Evolutionary conservation across 352 stramenopile genomes (phyloP).

Genomic region (Phytopythium montanum): DNA sequence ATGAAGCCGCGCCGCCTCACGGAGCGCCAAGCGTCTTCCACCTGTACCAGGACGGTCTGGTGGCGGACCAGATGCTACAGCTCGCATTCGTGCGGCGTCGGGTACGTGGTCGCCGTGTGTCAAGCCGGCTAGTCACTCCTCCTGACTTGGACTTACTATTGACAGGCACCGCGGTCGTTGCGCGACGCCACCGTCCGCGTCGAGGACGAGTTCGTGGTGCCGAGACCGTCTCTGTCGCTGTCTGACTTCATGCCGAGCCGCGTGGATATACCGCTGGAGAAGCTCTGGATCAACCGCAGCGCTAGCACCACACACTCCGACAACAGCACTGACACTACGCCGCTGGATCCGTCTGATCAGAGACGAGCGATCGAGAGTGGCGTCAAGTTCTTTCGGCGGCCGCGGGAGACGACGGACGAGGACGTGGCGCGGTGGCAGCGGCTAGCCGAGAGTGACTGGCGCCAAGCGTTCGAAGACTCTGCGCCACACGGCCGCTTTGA

Average conservation of each 20-base stretch:
- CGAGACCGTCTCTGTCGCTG: slow-evolving; percentile 31
- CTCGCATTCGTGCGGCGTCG: slow-evolving; percentile 47
- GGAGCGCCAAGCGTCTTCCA: slow-evolving; percentile 33
- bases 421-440: slow-evolving; percentile 23
- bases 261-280: slow-evolving; percentile 19
- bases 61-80: slow-evolving; percentile 49
- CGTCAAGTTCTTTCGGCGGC: slow-evolving; percentile 21
- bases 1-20: neutral
- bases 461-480: slow-evolving; percentile 14
- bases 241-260: slow-evolving; percentile 30
- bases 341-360: neutral
- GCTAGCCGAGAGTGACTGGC: slow-evolving; percentile 45
- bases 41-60: slow-evolving; percentile 60
- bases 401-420: slow-evolving; percentile 18
- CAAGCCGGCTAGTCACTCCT: neutral
- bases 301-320: neutral
- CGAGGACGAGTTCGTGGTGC: slow-evolving; percentile 52
- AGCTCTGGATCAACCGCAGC: slow-evolving; percentile 11
- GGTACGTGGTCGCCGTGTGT: slow-evolving; percentile 9
- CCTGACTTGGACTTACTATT: neutral
- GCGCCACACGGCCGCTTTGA: neutral
- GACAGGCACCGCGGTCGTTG: slow-evolving; percentile 17
- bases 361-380: slow-evolving; percentile 16
- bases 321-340: slow-evolving; percentile 1
- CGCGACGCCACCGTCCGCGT: slow-evolving; percentile 16